phyloP scores from a whole-genome alignment of 208 protist species.

The Acanthamoeba divionensis region DNA sequence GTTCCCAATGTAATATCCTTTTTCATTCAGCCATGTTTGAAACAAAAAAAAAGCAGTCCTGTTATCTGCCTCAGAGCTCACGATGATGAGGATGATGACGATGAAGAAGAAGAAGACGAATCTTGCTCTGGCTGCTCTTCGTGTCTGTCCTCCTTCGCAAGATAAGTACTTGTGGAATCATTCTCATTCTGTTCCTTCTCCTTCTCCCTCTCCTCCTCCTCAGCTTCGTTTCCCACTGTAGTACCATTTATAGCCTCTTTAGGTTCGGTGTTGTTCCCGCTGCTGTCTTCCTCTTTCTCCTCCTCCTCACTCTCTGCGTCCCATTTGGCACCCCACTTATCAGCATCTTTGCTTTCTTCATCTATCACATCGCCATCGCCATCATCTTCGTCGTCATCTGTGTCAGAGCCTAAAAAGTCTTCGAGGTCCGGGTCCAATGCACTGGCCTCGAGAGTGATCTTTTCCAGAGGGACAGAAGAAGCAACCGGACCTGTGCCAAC shows the following conservation, averaged over 20 bases:
- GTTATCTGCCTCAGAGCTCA: no score
- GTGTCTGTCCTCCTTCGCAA: no score
- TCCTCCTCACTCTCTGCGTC: no score
- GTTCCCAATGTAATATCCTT: no score
- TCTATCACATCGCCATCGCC: background rate
- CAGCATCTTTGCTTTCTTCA: background rate
- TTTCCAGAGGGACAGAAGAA: background rate
- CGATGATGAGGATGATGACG: no score
- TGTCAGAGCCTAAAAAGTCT: constrained; percentile 19
- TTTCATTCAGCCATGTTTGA: no score
- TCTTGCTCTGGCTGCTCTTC: no score
- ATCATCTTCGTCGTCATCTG: constrained; percentile 14
- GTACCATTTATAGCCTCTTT: background rate
- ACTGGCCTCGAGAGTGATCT: background rate
- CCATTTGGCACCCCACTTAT: background rate
- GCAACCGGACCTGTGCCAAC: constrained; percentile 2
- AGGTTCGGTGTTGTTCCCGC: background rate
- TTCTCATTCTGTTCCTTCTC: background rate
- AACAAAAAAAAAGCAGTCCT: no score
- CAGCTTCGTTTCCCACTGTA: background rate
- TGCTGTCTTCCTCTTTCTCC: no score
- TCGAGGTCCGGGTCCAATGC: background rate
- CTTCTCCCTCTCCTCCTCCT: background rate
- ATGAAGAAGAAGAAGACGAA: no score
- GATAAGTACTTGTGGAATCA: no score